Evolutionary conservation across 1,284 basidiomycete species (phyloP), one percentile per base, ranked within the genome.

Genomic region (Paramarasmius palmivorus): DNA sequence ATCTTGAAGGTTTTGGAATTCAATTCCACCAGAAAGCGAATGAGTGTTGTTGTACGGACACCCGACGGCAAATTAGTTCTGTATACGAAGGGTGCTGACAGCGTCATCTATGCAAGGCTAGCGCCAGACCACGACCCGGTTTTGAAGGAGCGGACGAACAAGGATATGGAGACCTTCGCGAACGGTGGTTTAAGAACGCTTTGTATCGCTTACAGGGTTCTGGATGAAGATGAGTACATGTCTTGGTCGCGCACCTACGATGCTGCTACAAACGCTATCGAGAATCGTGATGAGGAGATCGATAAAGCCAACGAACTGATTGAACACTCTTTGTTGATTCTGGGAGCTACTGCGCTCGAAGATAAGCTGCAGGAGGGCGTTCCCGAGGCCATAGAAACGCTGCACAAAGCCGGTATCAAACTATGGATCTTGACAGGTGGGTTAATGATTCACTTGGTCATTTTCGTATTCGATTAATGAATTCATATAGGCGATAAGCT

Each of bases 351-450:
- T 0, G 95, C 95, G 2, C 72, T 99, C 49, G 95, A 99, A 70
- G 96, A 98, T 71, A 98, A 98, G 76, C 73, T 98, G 58, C 96
- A 99, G 69, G 93, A 92, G 63, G 95, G 96, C 25, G 95, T 99
- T 1, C 96, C 96, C 0, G 95, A 97, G 57, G 90, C 96, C 0
- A 98, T 99, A 61, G 93, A 94, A 62, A 90, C 82, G 55, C 76
- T 99, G 17, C 95, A 98, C 66, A 78, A 83, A 39, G 96, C 95
- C 0, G 95, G 95, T 7, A 98, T 99, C 77, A 98, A 98, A 73
- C 73, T 99, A 2, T 99, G 96, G 95, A 94, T 95, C 67, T 73
- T 95, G 53, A 95, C 93, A 32, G 90, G 89, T 86, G 54, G 50
- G 78, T 71, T 39, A 39, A 47, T 22, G 15, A 3, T 35, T 41